Conservation (phyloP, 106 monocot genomes). For the Dactylorhiza incarnata region DNA sequence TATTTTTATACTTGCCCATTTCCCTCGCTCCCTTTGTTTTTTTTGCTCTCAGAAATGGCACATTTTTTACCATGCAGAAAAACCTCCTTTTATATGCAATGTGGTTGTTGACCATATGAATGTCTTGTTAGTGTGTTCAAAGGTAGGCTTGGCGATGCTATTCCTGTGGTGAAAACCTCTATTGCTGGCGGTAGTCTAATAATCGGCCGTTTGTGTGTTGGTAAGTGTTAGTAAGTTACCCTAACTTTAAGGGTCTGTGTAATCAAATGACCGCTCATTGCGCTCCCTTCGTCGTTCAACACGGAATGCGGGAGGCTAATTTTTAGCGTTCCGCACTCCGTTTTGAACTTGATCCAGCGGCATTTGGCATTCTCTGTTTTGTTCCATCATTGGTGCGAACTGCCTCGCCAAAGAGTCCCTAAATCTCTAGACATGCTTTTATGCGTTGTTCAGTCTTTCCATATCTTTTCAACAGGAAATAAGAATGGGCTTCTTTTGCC, state of each 20-base stretch:
- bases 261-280: too few relatives aligned
- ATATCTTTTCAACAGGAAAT: conserved; percentile 57
- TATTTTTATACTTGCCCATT: too few relatives aligned
- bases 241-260: background rate
- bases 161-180: conserved; percentile 73
- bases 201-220: conserved; percentile 83
- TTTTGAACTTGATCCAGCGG: too few relatives aligned
- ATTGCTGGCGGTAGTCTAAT: conserved; percentile 66
- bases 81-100: background rate
- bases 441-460: background rate
- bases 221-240: conserved; percentile 25
- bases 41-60: too few relatives aligned
- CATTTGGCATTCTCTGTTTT: too few relatives aligned
- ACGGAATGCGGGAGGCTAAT: too few relatives aligned
- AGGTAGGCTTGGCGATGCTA: conserved; percentile 55
- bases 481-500: conserved; percentile 97
- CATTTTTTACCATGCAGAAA: too few relatives aligned
- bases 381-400: too few relatives aligned
- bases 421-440: background rate
- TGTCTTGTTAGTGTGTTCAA: conserved; percentile 43
- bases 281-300: too few relatives aligned
- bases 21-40: too few relatives aligned
- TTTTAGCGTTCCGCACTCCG: too few relatives aligned
- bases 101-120: background rate
- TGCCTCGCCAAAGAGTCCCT: too few relatives aligned